Evolutionary conservation across 805 yeast species (phyloP), one percentile per base, ranked within the genome.

Genomic region (Ogataea naganishii): DNA sequence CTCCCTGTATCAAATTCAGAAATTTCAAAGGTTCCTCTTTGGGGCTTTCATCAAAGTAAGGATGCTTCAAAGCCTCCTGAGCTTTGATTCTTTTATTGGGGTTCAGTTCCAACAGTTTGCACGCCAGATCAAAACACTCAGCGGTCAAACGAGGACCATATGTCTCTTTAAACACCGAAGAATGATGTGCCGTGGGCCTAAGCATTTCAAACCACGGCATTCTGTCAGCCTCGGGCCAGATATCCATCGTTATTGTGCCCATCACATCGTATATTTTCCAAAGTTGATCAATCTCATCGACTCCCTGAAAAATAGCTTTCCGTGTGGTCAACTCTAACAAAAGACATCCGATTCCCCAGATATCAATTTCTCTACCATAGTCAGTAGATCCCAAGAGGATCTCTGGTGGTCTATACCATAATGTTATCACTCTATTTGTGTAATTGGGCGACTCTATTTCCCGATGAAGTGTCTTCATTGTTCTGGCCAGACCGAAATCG

Each of bases 341-440:
- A 16, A 92, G 62, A 58, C 97, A 92, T 3, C 98, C 98, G 37
- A 85, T 77, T 0, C 97, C 96, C 98, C 98, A 92, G 41, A 85
- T 76, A 49, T 92, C 98, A 7, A 92, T 92, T 44, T 83, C 95
- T 23, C 85, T 60, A 0, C 88, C 92, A 55, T 92, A 92, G 35
- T 76, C 78, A 0, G 97, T 88, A 0, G 95, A 76, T 1, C 98
- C 98, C 34, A 92, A 56, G 22, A 92, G 60, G 19, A 92, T 65
- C 53, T 89, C 98, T 0, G 97, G 97, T 1, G 98, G 98, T 35
- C 98, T 69, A 53, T 92, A 89, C 98, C 98, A 92, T 22, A 92
- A 61, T 0, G 98, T 92, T 31, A 92, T 92, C 23, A 92, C 97
- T 33, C 98, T 61, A 51, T 92, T 92, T 2, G 98, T 89, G 55